Conservation (phyloP, 192 early-diverging fungal species). For the Coemansia sp. region DNA sequence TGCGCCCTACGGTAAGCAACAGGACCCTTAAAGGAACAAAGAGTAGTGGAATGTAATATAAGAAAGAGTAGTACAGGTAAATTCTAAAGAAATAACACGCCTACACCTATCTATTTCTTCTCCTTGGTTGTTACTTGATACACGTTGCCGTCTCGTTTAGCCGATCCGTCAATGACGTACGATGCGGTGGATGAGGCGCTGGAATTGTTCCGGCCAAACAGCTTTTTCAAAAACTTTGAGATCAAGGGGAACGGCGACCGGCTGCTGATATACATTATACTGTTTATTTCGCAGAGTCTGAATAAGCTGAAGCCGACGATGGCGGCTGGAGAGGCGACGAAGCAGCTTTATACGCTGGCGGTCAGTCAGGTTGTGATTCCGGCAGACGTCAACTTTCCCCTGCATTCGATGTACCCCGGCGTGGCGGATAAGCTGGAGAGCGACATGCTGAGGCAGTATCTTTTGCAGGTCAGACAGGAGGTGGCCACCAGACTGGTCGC, state of each 20-base stretch:
- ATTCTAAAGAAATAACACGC: slow-evolving; percentile 2
- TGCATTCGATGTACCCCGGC: slow-evolving; percentile 80
- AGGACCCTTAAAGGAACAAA: too few species aligned
- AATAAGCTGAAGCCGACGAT: slow-evolving; percentile 63
- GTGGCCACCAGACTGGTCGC: slow-evolving; percentile 69
- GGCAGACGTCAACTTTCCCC: slow-evolving; percentile 89
- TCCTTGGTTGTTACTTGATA: neutral
- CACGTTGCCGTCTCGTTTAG: too few species aligned
- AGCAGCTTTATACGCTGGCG: slow-evolving; percentile 79
- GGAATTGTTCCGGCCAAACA: slow-evolving; percentile 92
- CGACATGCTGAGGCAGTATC: slow-evolving; percentile 83
- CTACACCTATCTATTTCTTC: neutral
- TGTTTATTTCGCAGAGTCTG: slow-evolving; percentile 87
- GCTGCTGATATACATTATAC: slow-evolving; percentile 89
- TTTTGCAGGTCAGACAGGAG: slow-evolving; percentile 89
- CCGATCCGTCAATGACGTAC: slow-evolving; percentile 58
- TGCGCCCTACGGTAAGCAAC: slow-evolving; percentile 64
- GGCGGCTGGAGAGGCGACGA: slow-evolving; percentile 68
- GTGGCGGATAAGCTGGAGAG: slow-evolving; percentile 69
- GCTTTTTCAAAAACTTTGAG: slow-evolving; percentile 99
- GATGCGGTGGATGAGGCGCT: slow-evolving; percentile 96
- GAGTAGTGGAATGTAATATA: too few species aligned
- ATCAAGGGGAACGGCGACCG: slow-evolving; percentile 93
- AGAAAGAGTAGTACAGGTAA: too few species aligned
- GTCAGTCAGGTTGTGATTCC: slow-evolving; percentile 89